These are phyloP conservation scores for Circinella umbellata DNA, from an alignment of 371 early-diverging fungal genomes.

Conservation along the genomic window DNA sequence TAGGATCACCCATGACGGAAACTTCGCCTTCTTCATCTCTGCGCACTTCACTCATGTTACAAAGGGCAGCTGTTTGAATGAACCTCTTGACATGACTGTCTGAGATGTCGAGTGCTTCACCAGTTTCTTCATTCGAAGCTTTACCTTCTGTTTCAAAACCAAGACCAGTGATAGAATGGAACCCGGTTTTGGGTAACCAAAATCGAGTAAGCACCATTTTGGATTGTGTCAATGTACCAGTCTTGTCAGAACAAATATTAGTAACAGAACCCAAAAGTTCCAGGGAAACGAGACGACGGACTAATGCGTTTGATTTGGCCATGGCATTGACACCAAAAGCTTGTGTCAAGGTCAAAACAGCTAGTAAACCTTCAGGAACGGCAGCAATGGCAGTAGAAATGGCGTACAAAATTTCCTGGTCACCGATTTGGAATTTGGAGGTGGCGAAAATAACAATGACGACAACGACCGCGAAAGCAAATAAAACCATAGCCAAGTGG, in stretches of 20 bases:
- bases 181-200: conserved; percentile 73
- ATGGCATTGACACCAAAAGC: conserved; percentile 90
- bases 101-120: conserved; percentile 17
- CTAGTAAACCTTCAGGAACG: conserved; percentile 96
- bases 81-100: conserved; percentile 24
- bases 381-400: conserved; percentile 90
- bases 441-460: conserved; percentile 65
- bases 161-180: conserved; percentile 63
- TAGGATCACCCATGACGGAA: conserved; percentile 84
- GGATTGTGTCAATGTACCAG: conserved; percentile 94
- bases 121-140: conserved; percentile 28
- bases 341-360: conserved; percentile 90
- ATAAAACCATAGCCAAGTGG: conserved; percentile 67
- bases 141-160: conserved; percentile 56
- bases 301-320: conserved; percentile 83
- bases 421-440: conserved; percentile 64
- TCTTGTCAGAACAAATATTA: conserved; percentile 95
- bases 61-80: conserved; percentile 63
- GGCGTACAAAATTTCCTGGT: conserved; percentile 73
- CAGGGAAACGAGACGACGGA: conserved; percentile 86
- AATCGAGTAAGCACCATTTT: conserved; percentile 84
- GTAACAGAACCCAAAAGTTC: conserved; percentile 93
- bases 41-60: conserved; percentile 76
- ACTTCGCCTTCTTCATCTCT: conserved; percentile 67
- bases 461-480: conserved; percentile 54